These are phyloP conservation scores for Sideroxylon spinosum DNA, from an alignment of 179 eudicot species.

Conservation along the genomic window DNA sequence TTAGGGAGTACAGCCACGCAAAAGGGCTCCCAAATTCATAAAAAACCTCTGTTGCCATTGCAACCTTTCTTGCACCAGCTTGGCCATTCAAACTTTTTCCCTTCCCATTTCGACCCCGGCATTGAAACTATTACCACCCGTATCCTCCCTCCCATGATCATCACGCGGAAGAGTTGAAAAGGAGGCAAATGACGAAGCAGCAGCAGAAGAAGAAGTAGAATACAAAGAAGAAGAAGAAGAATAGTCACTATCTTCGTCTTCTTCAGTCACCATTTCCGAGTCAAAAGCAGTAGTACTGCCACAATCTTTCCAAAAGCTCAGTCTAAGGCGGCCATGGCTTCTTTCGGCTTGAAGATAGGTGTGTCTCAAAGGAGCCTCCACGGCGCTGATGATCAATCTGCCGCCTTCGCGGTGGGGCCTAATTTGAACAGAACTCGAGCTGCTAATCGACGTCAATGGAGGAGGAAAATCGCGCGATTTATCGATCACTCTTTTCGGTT, in stretches of 20 bases:
- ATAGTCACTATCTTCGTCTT: constrained; percentile 6
- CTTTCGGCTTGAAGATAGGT: constrained; percentile 48
- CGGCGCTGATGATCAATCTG: constrained; percentile 56
- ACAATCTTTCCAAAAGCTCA: constrained; percentile 28
- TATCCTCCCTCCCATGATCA: constrained; percentile 23
- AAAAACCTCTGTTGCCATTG: too few species aligned
- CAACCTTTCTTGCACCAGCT: too few species aligned
- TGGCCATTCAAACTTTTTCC: too few species aligned
- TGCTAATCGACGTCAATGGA: constrained; percentile 49
- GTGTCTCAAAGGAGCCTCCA: constrained; percentile 31
- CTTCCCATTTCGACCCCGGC: too few species aligned
- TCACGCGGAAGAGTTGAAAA: not conserved
- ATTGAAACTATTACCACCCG: constrained; percentile 12
- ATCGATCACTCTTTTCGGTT: constrained; percentile 7
- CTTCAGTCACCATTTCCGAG: not conserved
- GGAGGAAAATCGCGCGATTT: constrained; percentile 37
- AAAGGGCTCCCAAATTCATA: too few species aligned
- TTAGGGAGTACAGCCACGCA: constrained; percentile 32
- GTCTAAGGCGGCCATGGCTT: constrained; percentile 51
- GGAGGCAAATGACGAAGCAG: too few species aligned
- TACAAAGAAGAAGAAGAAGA: too few species aligned
- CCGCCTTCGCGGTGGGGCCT: constrained; percentile 47
- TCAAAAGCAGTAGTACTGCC: too few species aligned
- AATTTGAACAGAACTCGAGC: constrained; percentile 35
- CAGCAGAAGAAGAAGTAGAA: too few species aligned